A percentile compares a stretch with the other conserved stretches of the same genome.
These are phyloP conservation scores for Claviceps sp. DNA, from an alignment of 2,329 filamentous ascomycete species.

Conservation along the genomic window DNA sequence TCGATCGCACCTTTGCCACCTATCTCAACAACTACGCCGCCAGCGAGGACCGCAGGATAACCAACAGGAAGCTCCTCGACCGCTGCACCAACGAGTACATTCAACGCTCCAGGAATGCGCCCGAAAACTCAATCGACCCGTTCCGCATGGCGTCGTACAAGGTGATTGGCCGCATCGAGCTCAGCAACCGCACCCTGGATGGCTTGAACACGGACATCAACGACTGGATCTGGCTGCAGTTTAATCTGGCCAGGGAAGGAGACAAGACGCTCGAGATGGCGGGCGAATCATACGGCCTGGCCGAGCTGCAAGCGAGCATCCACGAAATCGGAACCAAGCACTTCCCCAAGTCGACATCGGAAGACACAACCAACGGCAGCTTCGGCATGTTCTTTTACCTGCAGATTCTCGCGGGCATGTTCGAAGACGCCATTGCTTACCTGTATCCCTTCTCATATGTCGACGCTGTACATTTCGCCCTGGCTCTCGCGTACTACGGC, in stretches of 20 bases:
- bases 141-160: conserved; percentile 98
- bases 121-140: conserved; percentile 79
- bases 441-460: conserved; percentile 86
- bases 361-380: conserved; percentile 58
- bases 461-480: conserved; percentile 87
- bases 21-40: conserved; percentile 79
- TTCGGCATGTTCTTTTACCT: conserved; percentile 91
- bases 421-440: conserved; percentile 84
- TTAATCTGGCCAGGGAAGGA: conserved; percentile 54
- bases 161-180: conserved; percentile 71
- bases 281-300: conserved; percentile 50
- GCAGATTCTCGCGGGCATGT: conserved; percentile 81
- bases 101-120: conserved; percentile 69
- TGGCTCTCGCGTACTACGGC: conserved; percentile 80
- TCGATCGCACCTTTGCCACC: conserved; percentile 78
- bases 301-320: conserved; percentile 64
- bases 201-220: conserved; percentile 51
- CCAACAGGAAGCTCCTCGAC: conserved; percentile 62
- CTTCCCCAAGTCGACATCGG: conserved; percentile 70
- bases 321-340: conserved; percentile 81
- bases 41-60: conserved; percentile 61
- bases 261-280: conserved; percentile 51
- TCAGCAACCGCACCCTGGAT: conserved; percentile 50
- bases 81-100: conserved; percentile 85
- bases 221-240: conserved; percentile 61